phyloP scores from a whole-genome alignment of 1,139 yeast genomes.

The Kodamaea alishanica region DNA sequence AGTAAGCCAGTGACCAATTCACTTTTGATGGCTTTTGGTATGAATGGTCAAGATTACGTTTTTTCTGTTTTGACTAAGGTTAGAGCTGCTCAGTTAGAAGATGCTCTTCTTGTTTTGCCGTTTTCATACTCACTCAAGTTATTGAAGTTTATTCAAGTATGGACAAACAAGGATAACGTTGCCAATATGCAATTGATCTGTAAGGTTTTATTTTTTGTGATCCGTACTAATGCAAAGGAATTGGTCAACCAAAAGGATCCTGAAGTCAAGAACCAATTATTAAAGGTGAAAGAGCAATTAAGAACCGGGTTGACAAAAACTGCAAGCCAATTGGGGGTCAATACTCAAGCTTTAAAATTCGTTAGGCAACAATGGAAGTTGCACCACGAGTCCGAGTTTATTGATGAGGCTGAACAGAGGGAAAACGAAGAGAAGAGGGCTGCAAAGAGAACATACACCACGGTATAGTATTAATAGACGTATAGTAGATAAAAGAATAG shows the following conservation, averaged over 20 bases:
- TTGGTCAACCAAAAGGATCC: slow-evolving; percentile 63
- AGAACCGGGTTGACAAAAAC: slow-evolving; percentile 51
- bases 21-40: slow-evolving; percentile 63
- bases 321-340: slow-evolving; percentile 71
- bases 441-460: slow-evolving; percentile 65
- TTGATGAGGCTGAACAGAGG: slow-evolving; percentile 63
- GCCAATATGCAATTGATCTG: slow-evolving; percentile 63
- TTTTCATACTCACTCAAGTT: slow-evolving; percentile 76
- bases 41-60: slow-evolving; percentile 75
- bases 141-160: slow-evolving; percentile 67
- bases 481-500: neutral
- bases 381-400: slow-evolving; percentile 68
- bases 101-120: slow-evolving; percentile 85
- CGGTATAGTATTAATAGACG: slow-evolving; percentile 18
- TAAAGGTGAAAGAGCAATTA: slow-evolving; percentile 54
- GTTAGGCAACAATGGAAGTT: slow-evolving; percentile 76
- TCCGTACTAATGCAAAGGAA: slow-evolving; percentile 75
- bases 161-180: slow-evolving; percentile 56
- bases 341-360: slow-evolving; percentile 76
- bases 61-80: slow-evolving; percentile 66
- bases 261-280: slow-evolving; percentile 54
- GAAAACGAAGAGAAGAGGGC: slow-evolving; percentile 52
- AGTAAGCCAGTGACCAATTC: slow-evolving; percentile 64
- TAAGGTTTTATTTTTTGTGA: slow-evolving; percentile 67
- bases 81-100: slow-evolving; percentile 83